Percentiles rank a stretch among this genome's conserved stretches.
Conservation (phyloP, 2,329 filamentous ascomycete genomes). For the Diaporthe eres region DNA sequence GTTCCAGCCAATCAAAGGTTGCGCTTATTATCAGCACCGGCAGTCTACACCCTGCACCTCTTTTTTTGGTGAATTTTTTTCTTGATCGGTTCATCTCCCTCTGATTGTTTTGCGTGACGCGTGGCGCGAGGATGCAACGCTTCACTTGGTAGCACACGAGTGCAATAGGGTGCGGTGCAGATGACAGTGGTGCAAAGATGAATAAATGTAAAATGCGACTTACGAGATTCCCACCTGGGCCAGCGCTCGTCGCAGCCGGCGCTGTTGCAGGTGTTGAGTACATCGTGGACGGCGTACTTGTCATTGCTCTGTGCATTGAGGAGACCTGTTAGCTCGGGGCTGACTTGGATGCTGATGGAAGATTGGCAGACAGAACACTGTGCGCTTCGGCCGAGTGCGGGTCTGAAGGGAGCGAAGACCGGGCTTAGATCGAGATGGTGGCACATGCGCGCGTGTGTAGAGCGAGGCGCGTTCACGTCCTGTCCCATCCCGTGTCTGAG, state of each 20-base stretch:
- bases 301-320: slow-evolving; percentile 43
- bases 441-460: not conserved
- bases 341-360: not conserved
- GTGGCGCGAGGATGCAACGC: slow-evolving; percentile 27
- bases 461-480: not conserved
- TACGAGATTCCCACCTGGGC: slow-evolving; percentile 55
- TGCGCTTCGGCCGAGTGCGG: slow-evolving; percentile 23
- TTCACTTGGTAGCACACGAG: not conserved
- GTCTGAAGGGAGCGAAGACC: slow-evolving; percentile 3
- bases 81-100: not conserved
- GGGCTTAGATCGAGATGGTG: slow-evolving; percentile 4
- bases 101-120: slow-evolving; percentile 10
- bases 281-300: slow-evolving; percentile 44
- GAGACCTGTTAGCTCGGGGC: slow-evolving; percentile 11
- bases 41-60: slow-evolving; percentile 28
- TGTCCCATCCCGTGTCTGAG: not conserved
- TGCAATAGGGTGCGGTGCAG: not conserved
- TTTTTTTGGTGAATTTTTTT: not conserved
- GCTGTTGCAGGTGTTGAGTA: slow-evolving; percentile 49
- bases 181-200: not conserved
- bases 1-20: slow-evolving; percentile 8
- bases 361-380: not conserved
- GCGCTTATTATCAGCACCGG: slow-evolving; percentile 31
- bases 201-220: slow-evolving; percentile 43
- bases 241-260: slow-evolving; percentile 57